Conservation (phyloP, 306 rosid genomes). For the Datisca glomerata region DNA sequence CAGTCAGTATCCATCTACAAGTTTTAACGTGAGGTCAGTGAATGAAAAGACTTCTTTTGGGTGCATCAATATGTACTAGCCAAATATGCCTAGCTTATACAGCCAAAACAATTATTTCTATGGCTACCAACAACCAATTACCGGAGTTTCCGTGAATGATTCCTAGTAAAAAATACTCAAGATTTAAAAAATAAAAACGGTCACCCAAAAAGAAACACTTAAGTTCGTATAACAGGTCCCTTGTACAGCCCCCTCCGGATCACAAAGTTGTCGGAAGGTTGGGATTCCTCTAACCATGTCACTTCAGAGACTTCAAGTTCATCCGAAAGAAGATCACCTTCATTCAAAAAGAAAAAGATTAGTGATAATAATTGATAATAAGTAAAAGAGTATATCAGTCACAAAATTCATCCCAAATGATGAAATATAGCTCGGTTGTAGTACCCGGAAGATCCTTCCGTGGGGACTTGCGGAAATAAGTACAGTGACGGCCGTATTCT, state of each 20-base stretch:
- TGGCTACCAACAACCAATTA: too few relatives aligned
- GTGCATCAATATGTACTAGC: too few relatives aligned
- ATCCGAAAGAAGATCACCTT: slow-evolving; percentile 38
- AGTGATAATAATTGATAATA: not conserved
- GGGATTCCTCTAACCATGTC: slow-evolving; percentile 82
- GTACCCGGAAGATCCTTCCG: slow-evolving; percentile 70
- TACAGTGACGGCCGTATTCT: slow-evolving; percentile 73
- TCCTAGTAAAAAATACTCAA: too few relatives aligned
- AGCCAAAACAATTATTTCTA: too few relatives aligned
- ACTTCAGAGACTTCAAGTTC: slow-evolving; percentile 43
- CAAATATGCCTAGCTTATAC: too few relatives aligned
- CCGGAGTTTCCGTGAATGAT: too few relatives aligned
- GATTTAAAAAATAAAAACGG: too few relatives aligned
- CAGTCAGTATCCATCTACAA: too few relatives aligned
- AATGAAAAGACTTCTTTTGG: too few relatives aligned
- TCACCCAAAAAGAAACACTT: too few relatives aligned
- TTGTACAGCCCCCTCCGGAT: slow-evolving; percentile 80
- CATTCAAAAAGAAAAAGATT: slow-evolving; percentile 11
- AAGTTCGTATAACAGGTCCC: slow-evolving; percentile 88
- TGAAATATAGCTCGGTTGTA: not conserved
- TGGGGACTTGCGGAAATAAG: slow-evolving; percentile 66
- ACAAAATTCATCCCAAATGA: not conserved
- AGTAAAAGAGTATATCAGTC: too few relatives aligned
- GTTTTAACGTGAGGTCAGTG: too few relatives aligned
- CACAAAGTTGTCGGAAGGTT: slow-evolving; percentile 78